These are phyloP conservation scores for Pseudozyma pruni DNA, from an alignment of 1,284 basidiomycete genomes.

Conservation along the genomic window DNA sequence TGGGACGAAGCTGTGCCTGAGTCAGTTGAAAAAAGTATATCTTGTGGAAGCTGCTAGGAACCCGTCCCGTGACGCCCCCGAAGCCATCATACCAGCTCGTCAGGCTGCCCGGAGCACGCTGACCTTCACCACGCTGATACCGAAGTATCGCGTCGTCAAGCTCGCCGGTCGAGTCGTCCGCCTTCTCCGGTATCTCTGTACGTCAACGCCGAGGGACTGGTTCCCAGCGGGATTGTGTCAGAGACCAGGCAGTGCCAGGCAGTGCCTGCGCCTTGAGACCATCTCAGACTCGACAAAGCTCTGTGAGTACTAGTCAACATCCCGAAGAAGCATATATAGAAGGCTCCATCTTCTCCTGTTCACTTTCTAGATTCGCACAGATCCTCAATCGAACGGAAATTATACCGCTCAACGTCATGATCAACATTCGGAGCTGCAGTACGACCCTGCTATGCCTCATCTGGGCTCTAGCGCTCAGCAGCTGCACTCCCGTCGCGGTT, in stretches of 20 bases:
- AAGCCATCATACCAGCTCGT: no score
- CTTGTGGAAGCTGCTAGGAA: no score
- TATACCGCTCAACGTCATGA: slow-evolving; percentile 1
- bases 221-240: slow-evolving; percentile 8
- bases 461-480: neutral
- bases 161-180: slow-evolving; percentile 27
- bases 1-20: no score
- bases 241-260: slow-evolving; percentile 3
- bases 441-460: slow-evolving; percentile 9
- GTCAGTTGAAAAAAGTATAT: no score
- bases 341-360: slow-evolving; percentile 1
- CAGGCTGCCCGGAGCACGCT: no score
- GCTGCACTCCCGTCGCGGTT: neutral
- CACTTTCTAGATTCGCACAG: neutral
- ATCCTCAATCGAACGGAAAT: neutral
- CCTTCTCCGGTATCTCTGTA: neutral
- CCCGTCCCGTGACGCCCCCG: no score
- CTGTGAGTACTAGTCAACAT: slow-evolving; percentile 14
- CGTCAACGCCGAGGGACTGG: slow-evolving; percentile 3
- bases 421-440: neutral
- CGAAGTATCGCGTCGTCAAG: no score
- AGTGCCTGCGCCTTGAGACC: no score
- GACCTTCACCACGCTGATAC: no score
- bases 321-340: neutral
- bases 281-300: slow-evolving; percentile 6